Percentiles rank a stretch among this genome's conserved stretches.
phyloP scores from a whole-genome alignment of 1,284 basidiomycete genomes.

The Hymenochaete sp. region DNA sequence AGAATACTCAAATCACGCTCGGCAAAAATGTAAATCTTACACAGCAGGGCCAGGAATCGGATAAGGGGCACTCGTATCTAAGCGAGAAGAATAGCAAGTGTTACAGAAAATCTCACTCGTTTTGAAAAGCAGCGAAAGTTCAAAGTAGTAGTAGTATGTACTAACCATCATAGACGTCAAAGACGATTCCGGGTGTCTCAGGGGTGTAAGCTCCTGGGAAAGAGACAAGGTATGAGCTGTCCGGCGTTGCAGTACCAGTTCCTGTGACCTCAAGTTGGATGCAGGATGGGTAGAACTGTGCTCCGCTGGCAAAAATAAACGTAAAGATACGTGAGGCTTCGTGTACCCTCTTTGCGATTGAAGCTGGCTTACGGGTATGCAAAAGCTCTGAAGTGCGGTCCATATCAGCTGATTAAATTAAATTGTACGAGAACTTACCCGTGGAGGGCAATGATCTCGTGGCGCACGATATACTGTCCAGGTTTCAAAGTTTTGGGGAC shows the following conservation, averaged over 20 bases:
- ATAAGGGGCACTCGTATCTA: conserved; percentile 18
- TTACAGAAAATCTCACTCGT: too few species aligned
- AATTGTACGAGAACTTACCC: background rate
- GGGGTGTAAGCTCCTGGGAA: conserved; percentile 45
- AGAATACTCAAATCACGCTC: background rate
- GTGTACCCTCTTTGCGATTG: too few species aligned
- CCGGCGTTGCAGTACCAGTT: conserved; percentile 38
- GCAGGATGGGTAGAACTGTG: conserved; percentile 38
- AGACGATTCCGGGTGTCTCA: conserved; percentile 36
- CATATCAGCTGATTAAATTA: background rate
- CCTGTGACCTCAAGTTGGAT: conserved; percentile 45
- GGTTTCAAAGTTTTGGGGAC: conserved; percentile 36
- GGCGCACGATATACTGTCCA: conserved; percentile 43
- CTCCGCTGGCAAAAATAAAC: too few species aligned
- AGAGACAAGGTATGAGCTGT: conserved; percentile 34
- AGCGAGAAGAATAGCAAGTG: too few species aligned
- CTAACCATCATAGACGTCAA: conserved; percentile 30
- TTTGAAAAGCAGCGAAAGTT: too few species aligned
- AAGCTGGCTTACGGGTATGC: conserved; percentile 1
- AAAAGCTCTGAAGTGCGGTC: background rate
- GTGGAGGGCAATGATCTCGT: conserved; percentile 30
- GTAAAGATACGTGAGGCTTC: too few species aligned
- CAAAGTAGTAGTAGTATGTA: background rate
- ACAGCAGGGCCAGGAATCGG: conserved; percentile 22
- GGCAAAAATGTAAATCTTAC: conserved; percentile 4